Evolutionary conservation across 2,329 filamentous ascomycete species (phyloP).

Genomic region (Drechslerella dactyloides): DNA sequence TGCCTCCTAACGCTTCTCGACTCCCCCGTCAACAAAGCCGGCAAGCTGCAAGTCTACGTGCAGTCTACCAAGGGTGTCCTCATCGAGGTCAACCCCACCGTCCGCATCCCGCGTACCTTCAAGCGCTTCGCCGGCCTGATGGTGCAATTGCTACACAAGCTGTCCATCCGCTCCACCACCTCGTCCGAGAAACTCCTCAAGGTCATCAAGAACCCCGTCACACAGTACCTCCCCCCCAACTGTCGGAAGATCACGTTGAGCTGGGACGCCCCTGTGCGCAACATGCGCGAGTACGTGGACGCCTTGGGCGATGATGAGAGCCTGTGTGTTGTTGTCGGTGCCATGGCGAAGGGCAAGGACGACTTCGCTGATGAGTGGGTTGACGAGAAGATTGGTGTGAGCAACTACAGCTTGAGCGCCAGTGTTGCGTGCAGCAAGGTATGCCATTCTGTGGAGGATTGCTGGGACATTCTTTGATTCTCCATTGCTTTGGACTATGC

Average conservation of each 20-base stretch:
- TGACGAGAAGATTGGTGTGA: conserved; percentile 97
- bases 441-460: conserved; percentile 96
- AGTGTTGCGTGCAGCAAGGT: conserved; percentile 99
- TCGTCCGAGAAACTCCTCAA: conserved; percentile 97
- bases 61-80: conserved; percentile 96
- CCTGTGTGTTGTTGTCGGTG: conserved; percentile 95
- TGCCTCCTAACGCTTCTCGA: conserved; percentile 96
- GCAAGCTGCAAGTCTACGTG: conserved; percentile 97
- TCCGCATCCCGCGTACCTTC: conserved; percentile 96
- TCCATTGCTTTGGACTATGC: too few relatives aligned
- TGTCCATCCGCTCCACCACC: conserved; percentile 94
- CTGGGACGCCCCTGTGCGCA: conserved; percentile 87
- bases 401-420: conserved; percentile 94
- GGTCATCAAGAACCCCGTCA: conserved; percentile 97
- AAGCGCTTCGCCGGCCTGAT: conserved; percentile 98
- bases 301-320: conserved; percentile 81
- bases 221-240: conserved; percentile 92
- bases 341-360: conserved; percentile 96
- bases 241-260: conserved; percentile 97
- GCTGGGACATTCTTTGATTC: conserved; percentile 82
- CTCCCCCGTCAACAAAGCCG: conserved; percentile 97
- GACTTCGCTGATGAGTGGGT: conserved; percentile 94
- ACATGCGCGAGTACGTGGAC: conserved; percentile 86
- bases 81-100: conserved; percentile 97
- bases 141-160: conserved; percentile 94